Conservation (phyloP, 2,329 filamentous ascomycete genomes). For the Mariannaea elegans region DNA sequence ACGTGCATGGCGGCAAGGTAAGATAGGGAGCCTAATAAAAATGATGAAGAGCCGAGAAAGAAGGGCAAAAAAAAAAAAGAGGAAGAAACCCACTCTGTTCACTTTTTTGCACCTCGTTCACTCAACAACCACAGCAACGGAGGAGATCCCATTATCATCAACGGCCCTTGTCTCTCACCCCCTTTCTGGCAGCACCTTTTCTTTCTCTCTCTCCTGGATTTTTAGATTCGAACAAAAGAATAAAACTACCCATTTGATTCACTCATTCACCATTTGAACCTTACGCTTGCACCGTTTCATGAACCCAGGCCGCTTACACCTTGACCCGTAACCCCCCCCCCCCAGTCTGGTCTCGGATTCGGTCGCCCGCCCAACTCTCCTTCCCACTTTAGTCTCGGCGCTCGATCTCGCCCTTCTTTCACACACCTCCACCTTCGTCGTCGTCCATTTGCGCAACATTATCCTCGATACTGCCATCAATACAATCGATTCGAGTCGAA, state of each 20-base stretch:
- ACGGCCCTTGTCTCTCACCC: not conserved
- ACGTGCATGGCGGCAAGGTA: not conserved
- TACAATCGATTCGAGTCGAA: slow-evolving; percentile 8
- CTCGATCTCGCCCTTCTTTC: slow-evolving; percentile 17
- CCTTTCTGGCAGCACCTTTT: not conserved
- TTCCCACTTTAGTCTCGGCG: slow-evolving; percentile 21
- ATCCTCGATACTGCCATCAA: not conserved
- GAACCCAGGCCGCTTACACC: slow-evolving; percentile 21
- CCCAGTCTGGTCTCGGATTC: not conserved
- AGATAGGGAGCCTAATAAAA: not conserved
- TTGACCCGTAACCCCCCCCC: not conserved
- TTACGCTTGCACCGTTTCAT: slow-evolving; percentile 20
- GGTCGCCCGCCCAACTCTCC: slow-evolving; percentile 25
- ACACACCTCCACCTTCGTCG: slow-evolving; percentile 16
- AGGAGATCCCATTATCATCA: slow-evolving; percentile 3
- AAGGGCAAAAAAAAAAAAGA: not conserved
- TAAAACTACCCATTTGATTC: slow-evolving; percentile 2
- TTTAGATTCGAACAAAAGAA: slow-evolving; percentile 10
- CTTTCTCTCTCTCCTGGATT: not conserved
- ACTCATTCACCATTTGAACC: slow-evolving; percentile 3
- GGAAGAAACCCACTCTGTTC: slow-evolving; percentile 20
- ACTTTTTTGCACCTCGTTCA: slow-evolving; percentile 13
- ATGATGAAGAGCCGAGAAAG: not conserved
- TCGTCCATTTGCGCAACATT: slow-evolving; percentile 5
- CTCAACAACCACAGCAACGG: slow-evolving; percentile 22